These are phyloP conservation scores for Plantago ovata DNA, from an alignment of 257 asterid genomes.

Conservation along the genomic window DNA sequence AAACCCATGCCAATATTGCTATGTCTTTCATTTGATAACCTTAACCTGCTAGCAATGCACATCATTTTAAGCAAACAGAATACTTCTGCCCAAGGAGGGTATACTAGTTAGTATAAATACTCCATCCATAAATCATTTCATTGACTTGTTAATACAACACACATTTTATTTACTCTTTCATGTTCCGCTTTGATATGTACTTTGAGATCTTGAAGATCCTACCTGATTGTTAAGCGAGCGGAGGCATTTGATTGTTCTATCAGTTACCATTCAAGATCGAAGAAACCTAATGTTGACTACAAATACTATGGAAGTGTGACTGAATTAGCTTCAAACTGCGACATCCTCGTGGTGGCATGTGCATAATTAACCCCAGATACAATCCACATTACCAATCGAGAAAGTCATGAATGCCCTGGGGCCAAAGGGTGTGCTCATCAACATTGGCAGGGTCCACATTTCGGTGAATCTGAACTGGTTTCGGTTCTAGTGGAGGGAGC, in stretches of 20 bases:
- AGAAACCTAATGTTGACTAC: slow-evolving; percentile 50
- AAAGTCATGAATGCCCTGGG: slow-evolving; percentile 71
- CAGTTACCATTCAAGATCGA: slow-evolving; percentile 58
- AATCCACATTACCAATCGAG: slow-evolving; percentile 43
- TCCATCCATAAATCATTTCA: no score
- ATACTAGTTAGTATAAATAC: no score
- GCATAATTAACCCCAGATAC: slow-evolving; percentile 63
- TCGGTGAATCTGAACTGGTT: slow-evolving; percentile 64
- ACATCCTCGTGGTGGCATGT: slow-evolving; percentile 60
- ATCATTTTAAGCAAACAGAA: no score
- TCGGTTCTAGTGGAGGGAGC: slow-evolving; percentile 63
- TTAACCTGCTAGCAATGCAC: no score
- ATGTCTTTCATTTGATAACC: no score
- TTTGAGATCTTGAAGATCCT: no score
- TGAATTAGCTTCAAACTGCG: slow-evolving; percentile 54
- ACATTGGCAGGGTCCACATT: slow-evolving; percentile 61
- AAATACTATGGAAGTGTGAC: slow-evolving; percentile 37
- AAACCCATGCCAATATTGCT: no score
- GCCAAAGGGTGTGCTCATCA: slow-evolving; percentile 61
- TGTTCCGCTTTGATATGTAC: no score
- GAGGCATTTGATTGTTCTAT: slow-evolving; percentile 67
- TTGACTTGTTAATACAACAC: no score
- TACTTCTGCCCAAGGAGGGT: no score
- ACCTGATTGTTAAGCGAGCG: slow-evolving; percentile 73
- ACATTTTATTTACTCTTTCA: no score